Evolutionary conservation across 1,284 basidiomycete species (phyloP), one percentile per base, ranked within the genome.

Genomic region (Pyrrhoderma noxium): DNA sequence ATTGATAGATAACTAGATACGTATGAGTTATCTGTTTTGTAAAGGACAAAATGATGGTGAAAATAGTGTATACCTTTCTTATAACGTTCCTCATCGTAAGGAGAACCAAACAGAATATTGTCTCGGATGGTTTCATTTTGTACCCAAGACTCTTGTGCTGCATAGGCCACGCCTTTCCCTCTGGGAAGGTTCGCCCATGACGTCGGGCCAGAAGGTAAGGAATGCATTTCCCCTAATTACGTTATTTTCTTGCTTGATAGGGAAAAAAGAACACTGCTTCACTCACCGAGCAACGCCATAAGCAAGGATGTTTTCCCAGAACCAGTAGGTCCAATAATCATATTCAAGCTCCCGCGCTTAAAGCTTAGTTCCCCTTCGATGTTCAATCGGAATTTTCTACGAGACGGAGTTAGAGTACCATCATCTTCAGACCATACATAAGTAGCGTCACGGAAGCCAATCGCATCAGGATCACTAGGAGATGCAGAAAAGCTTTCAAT

Each of bases 121-220:
- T 70, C 67, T 54, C 65, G 65, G 51, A 75, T 73, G 0, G 72
- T 76, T 52, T 72, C 72, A 58, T 80, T 82, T 58, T 76, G 73
- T 3, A 83, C 80, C 85, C 86, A 90, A 1, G 82, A 80, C 59
- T 88, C 84, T 62, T 90, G 86, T 0, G 84, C 80, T 3, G 84
- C 82, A 64, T 85, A 89, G 0, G 82, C 79, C 3, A 89, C 75
- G 4, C 85, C 85, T 9, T 75, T 74, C 1, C 68, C 65, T 7
- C 84, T 73, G n/a, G 85, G 85, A 5, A 89, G 71, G 54, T 76
- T 79, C 63, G 73, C 82, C 71, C 79, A 84, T 0, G 82, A 77
- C 34, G 73, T 73, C 9, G 75, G 69, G 4, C 70, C 69, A 7
- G 67, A 62, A 3, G 77, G 72, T 14, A 74, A 63, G 58, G 76